Evolutionary conservation across 768 basidiomycete species (phyloP).

Genomic region (Tricholoma bakamatsutake): DNA sequence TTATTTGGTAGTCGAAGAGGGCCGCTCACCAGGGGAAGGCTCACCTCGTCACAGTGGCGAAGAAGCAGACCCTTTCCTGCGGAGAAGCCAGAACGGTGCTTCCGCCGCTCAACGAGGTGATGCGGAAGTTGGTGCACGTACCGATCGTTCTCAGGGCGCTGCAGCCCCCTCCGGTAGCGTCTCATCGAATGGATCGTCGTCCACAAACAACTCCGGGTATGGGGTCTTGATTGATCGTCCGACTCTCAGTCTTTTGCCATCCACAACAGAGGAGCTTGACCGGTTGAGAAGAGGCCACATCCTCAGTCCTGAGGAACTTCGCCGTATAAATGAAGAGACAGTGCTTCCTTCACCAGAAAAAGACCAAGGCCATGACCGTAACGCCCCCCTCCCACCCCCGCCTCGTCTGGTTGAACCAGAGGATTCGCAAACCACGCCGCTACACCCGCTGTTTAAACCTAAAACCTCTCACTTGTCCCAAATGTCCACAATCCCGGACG

Average conservation of each 20-base stretch:
- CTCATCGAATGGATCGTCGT: conserved; percentile 35
- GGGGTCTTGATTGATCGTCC: conserved; percentile 38
- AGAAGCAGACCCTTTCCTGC: conserved; percentile 62
- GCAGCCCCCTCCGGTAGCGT: conserved; percentile 32
- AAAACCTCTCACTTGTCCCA: conserved; percentile 23
- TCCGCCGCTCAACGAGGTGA: conserved; percentile 3
- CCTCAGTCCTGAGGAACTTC: conserved; percentile 32
- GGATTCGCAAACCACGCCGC: conserved; percentile 16
- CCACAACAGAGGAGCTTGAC: conserved; percentile 26
- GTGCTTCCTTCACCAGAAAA: conserved; percentile 26
- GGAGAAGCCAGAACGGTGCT: conserved; percentile 19
- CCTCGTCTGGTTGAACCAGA: conserved; percentile 31
- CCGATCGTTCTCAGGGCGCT: conserved; percentile 34
- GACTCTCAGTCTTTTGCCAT: conserved; percentile 30
- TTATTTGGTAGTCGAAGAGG: conserved; percentile 33
- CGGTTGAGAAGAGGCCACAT: conserved; percentile 27
- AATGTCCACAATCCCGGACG: conserved; percentile 28
- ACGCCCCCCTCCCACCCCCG: conserved; percentile 21
- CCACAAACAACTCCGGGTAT: conserved; percentile 39
- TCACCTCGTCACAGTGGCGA: conserved; percentile 66
- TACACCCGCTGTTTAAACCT: conserved; percentile 10
- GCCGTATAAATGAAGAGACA: conserved; percentile 29
- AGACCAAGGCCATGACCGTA: background rate
- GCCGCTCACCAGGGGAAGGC: conserved; percentile 50
- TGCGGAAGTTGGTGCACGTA: conserved; percentile 19